Percentiles rank a stretch among this genome's conserved stretches.
These are phyloP conservation scores for Liriodendron chinense DNA, from an alignment of 164 flowering plant genomes.

Conservation along the genomic window DNA sequence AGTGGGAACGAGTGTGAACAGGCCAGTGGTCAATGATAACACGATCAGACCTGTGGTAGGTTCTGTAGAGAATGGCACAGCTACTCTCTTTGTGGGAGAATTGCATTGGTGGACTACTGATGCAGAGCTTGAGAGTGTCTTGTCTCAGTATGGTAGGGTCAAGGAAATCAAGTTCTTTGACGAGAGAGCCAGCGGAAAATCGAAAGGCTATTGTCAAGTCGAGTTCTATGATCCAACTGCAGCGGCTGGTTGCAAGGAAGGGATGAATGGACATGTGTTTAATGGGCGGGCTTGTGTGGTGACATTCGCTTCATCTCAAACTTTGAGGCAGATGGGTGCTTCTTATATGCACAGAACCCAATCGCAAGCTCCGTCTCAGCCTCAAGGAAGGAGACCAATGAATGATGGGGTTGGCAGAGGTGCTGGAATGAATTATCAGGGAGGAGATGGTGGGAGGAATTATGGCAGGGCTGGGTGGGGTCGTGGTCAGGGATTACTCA, in stretches of 20 bases:
- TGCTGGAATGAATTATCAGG: constrained; percentile 40
- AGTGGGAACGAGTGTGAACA: constrained; percentile 30
- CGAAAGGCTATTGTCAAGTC: constrained; percentile 80
- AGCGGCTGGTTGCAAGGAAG: constrained; percentile 67
- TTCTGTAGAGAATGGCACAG: constrained; percentile 44
- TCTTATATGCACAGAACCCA: constrained; percentile 46
- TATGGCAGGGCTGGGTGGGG: constrained; percentile 59
- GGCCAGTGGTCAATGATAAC: constrained; percentile 32
- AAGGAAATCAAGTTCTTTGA: constrained; percentile 73
- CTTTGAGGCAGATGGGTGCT: constrained; percentile 64
- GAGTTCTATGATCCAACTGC: constrained; percentile 58
- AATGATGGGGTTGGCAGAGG: constrained; percentile 57
- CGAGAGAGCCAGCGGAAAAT: constrained; percentile 76
- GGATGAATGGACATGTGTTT: constrained; percentile 59
- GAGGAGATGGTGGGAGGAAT: constrained; percentile 55
- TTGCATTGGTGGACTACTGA: constrained; percentile 87
- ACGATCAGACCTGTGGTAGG: constrained; percentile 20
- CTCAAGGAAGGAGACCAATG: constrained; percentile 49
- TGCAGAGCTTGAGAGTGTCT: constrained; percentile 60
- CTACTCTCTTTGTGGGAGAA: constrained; percentile 71
- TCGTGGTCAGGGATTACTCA: constrained; percentile 41
- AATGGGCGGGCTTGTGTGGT: constrained; percentile 78
- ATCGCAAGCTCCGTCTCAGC: constrained; percentile 45
- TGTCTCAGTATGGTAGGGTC: constrained; percentile 57
- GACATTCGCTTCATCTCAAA: constrained; percentile 65